These are phyloP conservation scores for Phytopythium montanum DNA, from an alignment of 352 stramenopile genomes.

Conservation along the genomic window DNA sequence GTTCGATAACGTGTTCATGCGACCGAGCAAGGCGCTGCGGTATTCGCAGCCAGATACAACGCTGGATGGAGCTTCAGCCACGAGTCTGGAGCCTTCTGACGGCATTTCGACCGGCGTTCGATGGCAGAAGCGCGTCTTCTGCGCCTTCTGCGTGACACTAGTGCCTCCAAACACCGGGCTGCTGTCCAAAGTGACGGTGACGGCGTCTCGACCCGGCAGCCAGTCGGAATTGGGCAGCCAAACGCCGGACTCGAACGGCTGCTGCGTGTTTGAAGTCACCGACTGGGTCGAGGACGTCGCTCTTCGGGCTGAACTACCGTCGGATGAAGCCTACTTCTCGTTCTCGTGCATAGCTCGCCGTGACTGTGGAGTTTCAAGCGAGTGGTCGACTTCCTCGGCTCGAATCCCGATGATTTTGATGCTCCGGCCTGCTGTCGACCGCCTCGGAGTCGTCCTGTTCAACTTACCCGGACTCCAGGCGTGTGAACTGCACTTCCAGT, in stretches of 20 bases:
- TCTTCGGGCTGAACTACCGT: constrained; percentile 16
- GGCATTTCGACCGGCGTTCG: neutral
- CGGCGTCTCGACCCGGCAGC: constrained; percentile 32
- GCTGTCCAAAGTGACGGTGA: constrained; percentile 31
- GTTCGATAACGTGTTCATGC: constrained; percentile 6
- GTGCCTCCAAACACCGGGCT: constrained; percentile 29
- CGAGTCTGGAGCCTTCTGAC: neutral
- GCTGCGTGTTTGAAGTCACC: constrained; percentile 52
- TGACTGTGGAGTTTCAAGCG: neutral
- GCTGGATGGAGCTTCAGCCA: neutral
- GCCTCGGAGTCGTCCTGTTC: constrained; percentile 6
- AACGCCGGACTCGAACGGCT: constrained; percentile 36
- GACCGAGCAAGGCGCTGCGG: constrained; percentile 16
- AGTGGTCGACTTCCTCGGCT: neutral
- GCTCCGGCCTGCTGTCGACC: constrained; percentile 12
- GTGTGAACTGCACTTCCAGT: neutral
- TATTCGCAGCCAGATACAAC: neutral
- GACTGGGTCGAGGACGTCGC: constrained; percentile 55
- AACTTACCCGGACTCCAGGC: neutral
- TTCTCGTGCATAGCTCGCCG: constrained; percentile 34
- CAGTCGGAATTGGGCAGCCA: constrained; percentile 25
- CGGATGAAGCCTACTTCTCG: constrained; percentile 17
- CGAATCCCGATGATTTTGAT: constrained; percentile 18
- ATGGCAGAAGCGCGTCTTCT: constrained; percentile 31
- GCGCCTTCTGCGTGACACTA: constrained; percentile 34